Conservation (phyloP, 2,329 filamentous ascomycete genomes). For the Penicillium polonicum region DNA sequence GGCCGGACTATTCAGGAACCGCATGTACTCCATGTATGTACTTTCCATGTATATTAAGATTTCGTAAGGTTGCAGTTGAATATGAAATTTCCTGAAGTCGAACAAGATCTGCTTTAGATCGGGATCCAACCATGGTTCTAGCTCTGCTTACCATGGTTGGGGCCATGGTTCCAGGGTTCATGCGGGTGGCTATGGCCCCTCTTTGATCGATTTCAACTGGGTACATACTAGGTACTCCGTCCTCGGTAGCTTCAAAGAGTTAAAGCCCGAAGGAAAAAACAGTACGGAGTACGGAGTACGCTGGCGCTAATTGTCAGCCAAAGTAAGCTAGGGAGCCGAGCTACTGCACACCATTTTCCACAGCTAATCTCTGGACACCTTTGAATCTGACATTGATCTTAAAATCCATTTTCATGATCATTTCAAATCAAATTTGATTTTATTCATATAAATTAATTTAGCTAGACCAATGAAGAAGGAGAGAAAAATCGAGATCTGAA, state of each 20-base stretch:
- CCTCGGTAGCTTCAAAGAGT: not conserved
- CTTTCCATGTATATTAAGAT: not conserved
- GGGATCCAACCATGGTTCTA: slow-evolving; percentile 1
- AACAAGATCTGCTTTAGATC: slow-evolving; percentile 3
- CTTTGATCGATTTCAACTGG: not conserved
- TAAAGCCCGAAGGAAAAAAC: not conserved
- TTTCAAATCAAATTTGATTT: not conserved
- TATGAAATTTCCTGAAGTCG: not conserved
- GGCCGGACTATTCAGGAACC: not conserved
- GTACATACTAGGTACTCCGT: not conserved
- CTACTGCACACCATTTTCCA: slow-evolving; percentile 5
- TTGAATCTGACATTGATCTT: not conserved
- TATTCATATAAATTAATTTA: not conserved
- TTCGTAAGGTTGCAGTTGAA: slow-evolving; percentile 1
- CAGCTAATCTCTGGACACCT: not conserved
- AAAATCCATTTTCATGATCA: not conserved
- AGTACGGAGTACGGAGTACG: not conserved
- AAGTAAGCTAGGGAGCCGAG: slow-evolving; percentile 1
- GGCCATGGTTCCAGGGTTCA: not conserved
- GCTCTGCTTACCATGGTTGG: not conserved
- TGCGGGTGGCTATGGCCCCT: not conserved
- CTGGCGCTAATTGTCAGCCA: slow-evolving; percentile 1
- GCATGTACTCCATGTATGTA: not conserved
- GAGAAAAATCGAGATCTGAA: slow-evolving; percentile 1
- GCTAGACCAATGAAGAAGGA: not conserved